Evolutionary conservation across 108 stramenopile species (phyloP), one percentile per base, ranked within the genome.

Genomic region (Skeletonema tropicum): DNA sequence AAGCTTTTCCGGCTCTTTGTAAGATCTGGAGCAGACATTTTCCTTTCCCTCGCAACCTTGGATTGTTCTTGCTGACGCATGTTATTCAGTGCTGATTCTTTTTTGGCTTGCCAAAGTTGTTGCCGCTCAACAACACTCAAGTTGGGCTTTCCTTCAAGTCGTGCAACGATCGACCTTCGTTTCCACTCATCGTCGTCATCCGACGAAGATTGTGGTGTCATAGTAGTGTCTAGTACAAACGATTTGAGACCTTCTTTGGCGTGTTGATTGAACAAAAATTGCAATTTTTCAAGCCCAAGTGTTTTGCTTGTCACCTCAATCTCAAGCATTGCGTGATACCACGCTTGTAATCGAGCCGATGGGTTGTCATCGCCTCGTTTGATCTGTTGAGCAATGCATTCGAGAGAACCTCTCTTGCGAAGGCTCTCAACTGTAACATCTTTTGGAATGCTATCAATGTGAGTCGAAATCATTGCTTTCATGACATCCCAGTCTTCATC

Each of bases 261-360:
- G 30, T 79, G 77, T 5, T n/a, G 65, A 30, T 60, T 71, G 31
- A 62, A 79, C 70, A 79, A 60, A 9, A 66, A 36, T 13, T 60
- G 33, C 9, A 79, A 26, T 60, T 79, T 79, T 57, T 72, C 64
- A n/a, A 79, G 70, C 6, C 36, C 36, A 14, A 49, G 21, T 52
- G 64, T 36, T 2, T 70, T 49, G 36, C 46, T 71, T 38, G 70
- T 66, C 7, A 21, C 71, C 35, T 79, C 77, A 13, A 72, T 58
- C 65, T 79, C 77, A 2, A 79, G 70, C 77, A 79, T 71, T 23
- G 70, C 70, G 13, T 49, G 58, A 42, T 72, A 79, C 77, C 77
- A 79, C 17, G 60, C 23, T n/a, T 57, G 48, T 9, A 79, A 26
- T 36, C 77, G 64, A 5, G 70, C 70, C 3, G 64, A 66, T 15